Evolutionary conservation across 192 early-diverging fungal genomes (phyloP), one percentile per base, ranked within the genome.

Genomic region (Diversispora epigaea): DNA sequence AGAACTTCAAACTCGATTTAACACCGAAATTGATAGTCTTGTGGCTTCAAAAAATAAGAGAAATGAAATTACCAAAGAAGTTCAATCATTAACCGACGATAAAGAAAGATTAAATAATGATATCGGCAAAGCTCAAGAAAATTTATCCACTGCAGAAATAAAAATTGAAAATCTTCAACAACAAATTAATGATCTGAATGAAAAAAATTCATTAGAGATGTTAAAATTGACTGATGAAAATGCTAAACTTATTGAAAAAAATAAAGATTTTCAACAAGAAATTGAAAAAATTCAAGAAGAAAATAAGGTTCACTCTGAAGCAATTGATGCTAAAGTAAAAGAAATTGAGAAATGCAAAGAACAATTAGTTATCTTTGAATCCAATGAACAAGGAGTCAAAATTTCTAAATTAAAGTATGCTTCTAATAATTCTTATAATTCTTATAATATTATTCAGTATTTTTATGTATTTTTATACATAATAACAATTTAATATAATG

Each of bases 11-110:
- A 32, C 17, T 4, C 5, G 40, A 41, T 43, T 64, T 43, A 64
- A 64, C 40, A 64, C 39, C n/a, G 62, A 64, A 40, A 64, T 64
- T 25, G 62, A 64, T 40, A 40, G n/a, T 15, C 62, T 64, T 14
- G 43, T 64, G 17, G 14, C 40, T 64, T 32, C 32, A 41, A 64
- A 64, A 64, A 32, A 17, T 5, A 40, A 14, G 8, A 40, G 39
- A 5, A 40, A 64, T n/a, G n/a, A n/a, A 7, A 8, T 17, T 0
- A 39, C 62, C 10, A 25, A 40, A 64, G 39, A 40, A 8, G 0
- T 43, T 41, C 62, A 64, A 17, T 17, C 15, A 19, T 40, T 64
- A 40, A 41, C 17, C 17, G 62, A 64, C 7, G 62, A 64, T 10
- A 64, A 64, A 8, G 22, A 19, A n/a, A 25, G 14, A 3, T 7